phyloP scores from a whole-genome alignment of 2,329 filamentous ascomycete species.

The Sporothrix curviconia region DNA sequence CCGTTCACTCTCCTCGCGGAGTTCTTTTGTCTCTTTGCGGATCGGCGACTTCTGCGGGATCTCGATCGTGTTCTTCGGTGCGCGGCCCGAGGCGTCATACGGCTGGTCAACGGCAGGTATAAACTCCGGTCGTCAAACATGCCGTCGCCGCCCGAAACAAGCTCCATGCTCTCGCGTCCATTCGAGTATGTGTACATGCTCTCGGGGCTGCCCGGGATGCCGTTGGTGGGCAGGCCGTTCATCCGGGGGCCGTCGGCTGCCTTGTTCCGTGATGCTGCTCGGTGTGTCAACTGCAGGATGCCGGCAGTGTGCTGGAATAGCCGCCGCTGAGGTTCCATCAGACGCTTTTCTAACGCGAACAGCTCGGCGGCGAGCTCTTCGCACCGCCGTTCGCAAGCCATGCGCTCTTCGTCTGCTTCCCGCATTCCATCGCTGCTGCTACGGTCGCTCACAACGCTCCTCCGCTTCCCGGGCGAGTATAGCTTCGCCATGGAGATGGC shows the following conservation, averaged over 20 bases:
- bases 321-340: conserved; percentile 66
- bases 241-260: conserved; percentile 32
- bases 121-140: conserved; percentile 73
- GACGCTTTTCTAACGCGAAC: conserved; percentile 68
- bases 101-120: conserved; percentile 62
- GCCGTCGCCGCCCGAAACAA: conserved; percentile 43
- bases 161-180: conserved; percentile 52
- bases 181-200: conserved; percentile 66
- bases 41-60: conserved; percentile 53
- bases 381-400: conserved; percentile 69
- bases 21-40: conserved; percentile 46
- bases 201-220: conserved; percentile 67
- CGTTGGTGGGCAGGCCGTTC: conserved; percentile 39
- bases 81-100: conserved; percentile 36
- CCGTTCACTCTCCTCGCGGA: conserved; percentile 38
- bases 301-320: conserved; percentile 87
- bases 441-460: conserved; percentile 44
- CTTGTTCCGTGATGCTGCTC: conserved; percentile 45
- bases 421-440: conserved; percentile 49
- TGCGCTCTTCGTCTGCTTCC: conserved; percentile 71
- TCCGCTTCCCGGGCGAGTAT: conserved; percentile 55
- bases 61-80: conserved; percentile 39
- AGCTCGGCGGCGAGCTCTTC: conserved; percentile 79
- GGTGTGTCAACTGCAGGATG: conserved; percentile 84
- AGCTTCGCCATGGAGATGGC: conserved; percentile 79